A percentile compares a stretch with the other conserved stretches of the same genome.
These are phyloP conservation scores for Cryptomeria japonica DNA, from an alignment of 75 land plant genomes.

Conservation along the genomic window DNA sequence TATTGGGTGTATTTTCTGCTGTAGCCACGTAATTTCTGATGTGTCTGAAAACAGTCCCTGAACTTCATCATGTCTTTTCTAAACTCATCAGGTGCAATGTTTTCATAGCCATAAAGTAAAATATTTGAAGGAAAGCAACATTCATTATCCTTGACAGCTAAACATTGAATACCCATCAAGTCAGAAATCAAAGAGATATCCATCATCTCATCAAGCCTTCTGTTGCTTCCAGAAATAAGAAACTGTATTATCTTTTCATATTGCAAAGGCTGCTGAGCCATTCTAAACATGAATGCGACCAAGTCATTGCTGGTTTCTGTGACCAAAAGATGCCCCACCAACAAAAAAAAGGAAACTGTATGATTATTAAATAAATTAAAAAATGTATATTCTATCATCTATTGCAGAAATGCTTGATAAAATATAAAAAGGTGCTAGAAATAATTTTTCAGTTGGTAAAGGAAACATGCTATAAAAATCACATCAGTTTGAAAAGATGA, in stretches of 20 bases:
- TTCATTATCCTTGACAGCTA: neutral
- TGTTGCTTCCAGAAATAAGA: neutral
- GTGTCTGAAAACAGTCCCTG: neutral
- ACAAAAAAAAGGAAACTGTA: neutral
- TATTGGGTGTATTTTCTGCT: neutral
- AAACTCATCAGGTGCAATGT: neutral
- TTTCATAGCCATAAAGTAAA: neutral
- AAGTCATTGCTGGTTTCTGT: neutral
- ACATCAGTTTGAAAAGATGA: neutral
- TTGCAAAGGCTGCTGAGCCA: neutral
- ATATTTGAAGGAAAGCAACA: neutral
- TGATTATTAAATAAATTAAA: neutral
- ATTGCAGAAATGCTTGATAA: conserved; percentile 1
- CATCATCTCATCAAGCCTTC: neutral
- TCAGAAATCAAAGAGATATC: neutral
- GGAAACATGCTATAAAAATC: neutral
- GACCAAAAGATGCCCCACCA: neutral
- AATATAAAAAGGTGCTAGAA: neutral
- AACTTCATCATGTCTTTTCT: neutral
- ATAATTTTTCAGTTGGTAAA: neutral
- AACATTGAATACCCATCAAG: neutral
- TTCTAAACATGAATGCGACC: neutral
- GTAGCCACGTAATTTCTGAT: neutral
- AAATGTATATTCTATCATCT: neutral
- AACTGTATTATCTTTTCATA: neutral